These are phyloP conservation scores for Umbelopsis sp. DNA, from an alignment of 192 early-diverging fungal species.

Conservation along the genomic window DNA sequence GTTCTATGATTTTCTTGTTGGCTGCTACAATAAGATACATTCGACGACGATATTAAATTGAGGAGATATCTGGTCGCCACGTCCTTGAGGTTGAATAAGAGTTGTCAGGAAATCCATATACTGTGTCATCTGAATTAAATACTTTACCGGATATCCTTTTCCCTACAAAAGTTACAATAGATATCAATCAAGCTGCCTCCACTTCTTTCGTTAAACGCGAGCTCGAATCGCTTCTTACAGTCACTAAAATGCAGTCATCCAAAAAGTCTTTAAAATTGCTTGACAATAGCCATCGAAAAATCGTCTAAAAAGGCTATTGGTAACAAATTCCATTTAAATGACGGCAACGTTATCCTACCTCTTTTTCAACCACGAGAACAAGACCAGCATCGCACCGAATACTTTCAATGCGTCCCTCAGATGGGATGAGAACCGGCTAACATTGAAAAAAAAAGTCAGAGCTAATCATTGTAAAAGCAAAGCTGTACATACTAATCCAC, in stretches of 20 bases:
- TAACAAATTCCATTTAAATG: not conserved
- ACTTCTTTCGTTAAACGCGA: not conserved
- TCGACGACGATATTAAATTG: conserved; percentile 5
- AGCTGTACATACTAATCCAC: not conserved
- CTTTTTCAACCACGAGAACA: conserved; percentile 38
- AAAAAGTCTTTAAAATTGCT: conserved; percentile 21
- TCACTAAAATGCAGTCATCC: conserved; percentile 30
- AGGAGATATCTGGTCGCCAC: conserved; percentile 4
- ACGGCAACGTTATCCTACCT: not conserved
- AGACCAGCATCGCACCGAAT: conserved; percentile 4
- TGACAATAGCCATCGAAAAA: conserved; percentile 32
- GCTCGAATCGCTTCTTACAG: conserved; percentile 15
- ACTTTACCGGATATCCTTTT: conserved; percentile 33
- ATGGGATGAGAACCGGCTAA: not conserved
- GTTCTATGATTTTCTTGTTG: not conserved
- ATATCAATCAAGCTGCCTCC: not conserved
- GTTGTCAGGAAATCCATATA: not conserved
- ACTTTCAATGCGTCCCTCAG: not conserved
- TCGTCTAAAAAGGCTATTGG: conserved; percentile 19
- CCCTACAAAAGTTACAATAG: conserved; percentile 20
- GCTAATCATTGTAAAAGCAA: conserved; percentile 1
- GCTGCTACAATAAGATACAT: not conserved
- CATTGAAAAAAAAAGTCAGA: conserved; percentile 5
- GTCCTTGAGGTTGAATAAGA: not conserved
- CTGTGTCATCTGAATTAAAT: not conserved